phyloP scores from a whole-genome alignment of 1,139 yeast species.

The Groenewaldozyma sp. region DNA sequence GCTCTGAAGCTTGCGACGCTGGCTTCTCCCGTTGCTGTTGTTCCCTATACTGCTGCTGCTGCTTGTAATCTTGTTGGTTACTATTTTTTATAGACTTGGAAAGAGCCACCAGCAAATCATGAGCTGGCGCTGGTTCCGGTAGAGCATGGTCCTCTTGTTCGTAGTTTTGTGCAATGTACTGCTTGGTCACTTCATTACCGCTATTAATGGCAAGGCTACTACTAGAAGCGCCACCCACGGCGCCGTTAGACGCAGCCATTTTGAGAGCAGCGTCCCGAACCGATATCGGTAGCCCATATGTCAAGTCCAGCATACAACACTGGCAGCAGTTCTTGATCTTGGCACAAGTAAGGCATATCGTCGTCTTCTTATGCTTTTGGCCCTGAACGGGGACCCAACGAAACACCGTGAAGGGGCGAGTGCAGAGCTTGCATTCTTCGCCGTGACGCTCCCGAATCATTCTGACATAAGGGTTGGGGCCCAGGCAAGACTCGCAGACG shows the following conservation, averaged over 20 bases:
- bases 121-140: conserved; percentile 1
- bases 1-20: conserved; percentile 20
- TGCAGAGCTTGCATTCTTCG: conserved; percentile 58
- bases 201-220: conserved; percentile 23
- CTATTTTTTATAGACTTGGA: conserved; percentile 3
- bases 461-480: conserved; percentile 52
- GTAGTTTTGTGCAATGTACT: conserved; percentile 44
- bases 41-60: conserved; percentile 14
- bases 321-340: conserved; percentile 78
- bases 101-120: conserved; percentile 2
- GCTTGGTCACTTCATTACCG: conserved; percentile 39
- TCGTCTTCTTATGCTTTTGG: conserved; percentile 20
- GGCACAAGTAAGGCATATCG: conserved; percentile 70
- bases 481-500: conserved; percentile 67
- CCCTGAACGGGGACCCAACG: conserved; percentile 46
- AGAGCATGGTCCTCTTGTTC: conserved; percentile 20
- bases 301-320: conserved; percentile 71
- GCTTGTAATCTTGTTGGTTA: conserved; percentile 7
- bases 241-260: conserved; percentile 47
- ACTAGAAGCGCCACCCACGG: conserved; percentile 22
- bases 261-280: conserved; percentile 75
- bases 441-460: conserved; percentile 71
- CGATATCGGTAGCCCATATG: conserved; percentile 68
- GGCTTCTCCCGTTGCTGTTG: background rate
- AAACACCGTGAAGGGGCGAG: conserved; percentile 74